Base-by-base conservation (phyloP, 805 yeast species). In the Blastobotrys attinorum region DNA sequence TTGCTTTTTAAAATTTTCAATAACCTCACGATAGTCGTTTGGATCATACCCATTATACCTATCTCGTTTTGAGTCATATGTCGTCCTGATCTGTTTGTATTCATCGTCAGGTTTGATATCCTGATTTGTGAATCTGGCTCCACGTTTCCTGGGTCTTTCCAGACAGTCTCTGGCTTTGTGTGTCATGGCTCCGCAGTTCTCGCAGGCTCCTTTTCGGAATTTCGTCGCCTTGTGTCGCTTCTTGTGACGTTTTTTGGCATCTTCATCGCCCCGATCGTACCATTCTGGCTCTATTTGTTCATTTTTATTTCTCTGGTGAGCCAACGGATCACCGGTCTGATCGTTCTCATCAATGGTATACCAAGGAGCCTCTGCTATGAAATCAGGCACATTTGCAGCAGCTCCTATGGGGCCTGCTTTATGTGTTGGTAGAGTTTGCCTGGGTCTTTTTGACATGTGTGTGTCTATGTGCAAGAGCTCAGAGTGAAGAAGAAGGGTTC, bases 1-100 rank as follows among this genome's bases (percentile, higher is more conserved):
- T 13, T 43, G 47, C 3, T 46, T 51, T 3, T 36, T 46, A 8
- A 44, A 23, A 18, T 37, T n/a, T 16, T 64, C 66, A 50, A 66
- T 59, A 23, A 74, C 72, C 10, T 69, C 63, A 39, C 70, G 73
- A 66, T 83, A 84, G 42, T 82, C 86, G 8, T 68, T 65, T 1
- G 76, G 70, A 37, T 81, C 79, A 57, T 77, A 83, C 0, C 95
- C 95, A 56, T 75, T 82, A 95, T 92, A 85, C 46, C 86, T 68
- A 61, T 85, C 95, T 46, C 88, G 64, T 49, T 80, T 81, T 8
- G 79, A 73, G 54, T 83, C 94, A 72, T 79, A 85, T 37, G 71
- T 73, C 22, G 56, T 49, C 11, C 49, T 55, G 10, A 55, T 52
- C 4, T 50, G 50, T 31, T 55, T 53, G 3, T 58, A 44, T 10